Evolutionary conservation across 768 basidiomycete species (phyloP).

Genomic region (Paxillus rubicundulus): DNA sequence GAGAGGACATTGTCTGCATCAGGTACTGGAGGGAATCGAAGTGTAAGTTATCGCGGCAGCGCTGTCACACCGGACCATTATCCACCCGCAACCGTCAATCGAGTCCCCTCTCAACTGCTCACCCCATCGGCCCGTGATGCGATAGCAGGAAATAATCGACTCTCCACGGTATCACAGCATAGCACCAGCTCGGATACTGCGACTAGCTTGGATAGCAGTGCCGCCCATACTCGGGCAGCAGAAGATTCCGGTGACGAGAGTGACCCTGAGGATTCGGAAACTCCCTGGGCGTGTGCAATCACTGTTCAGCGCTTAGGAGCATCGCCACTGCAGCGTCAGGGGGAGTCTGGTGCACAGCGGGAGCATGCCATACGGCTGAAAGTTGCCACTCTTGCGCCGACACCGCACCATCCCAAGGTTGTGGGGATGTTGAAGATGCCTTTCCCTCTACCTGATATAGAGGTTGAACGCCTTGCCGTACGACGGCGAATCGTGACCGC

Average conservation of each 20-base stretch:
- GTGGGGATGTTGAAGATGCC: constrained; percentile 90
- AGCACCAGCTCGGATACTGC: constrained; percentile 37
- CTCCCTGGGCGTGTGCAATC: constrained; percentile 91
- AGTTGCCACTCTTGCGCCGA: constrained; percentile 84
- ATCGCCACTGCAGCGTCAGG: constrained; percentile 6
- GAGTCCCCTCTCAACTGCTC: constrained; percentile 9
- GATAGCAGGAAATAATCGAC: constrained; percentile 26
- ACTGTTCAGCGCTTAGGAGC: constrained; percentile 50
- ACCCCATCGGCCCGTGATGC: constrained; percentile 1
- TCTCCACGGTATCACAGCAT: constrained; percentile 41
- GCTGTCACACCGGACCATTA: constrained; percentile 10
- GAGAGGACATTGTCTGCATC: constrained; percentile 12
- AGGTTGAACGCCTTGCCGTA: constrained; percentile 58
- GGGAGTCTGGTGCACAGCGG: constrained; percentile 6
- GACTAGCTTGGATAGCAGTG: constrained; percentile 21
- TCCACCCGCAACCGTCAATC: constrained; percentile 3
- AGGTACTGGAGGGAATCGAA: constrained; percentile 8
- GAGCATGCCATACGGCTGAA: constrained; percentile 44
- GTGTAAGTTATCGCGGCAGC: constrained; percentile 16
- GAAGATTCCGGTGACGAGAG: constrained; percentile 73
- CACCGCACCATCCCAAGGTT: constrained; percentile 95
- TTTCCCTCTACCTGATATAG: constrained; percentile 81
- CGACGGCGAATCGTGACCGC: constrained; percentile 45
- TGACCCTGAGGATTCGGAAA: constrained; percentile 95
- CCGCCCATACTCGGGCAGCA: constrained; percentile 9